These are phyloP conservation scores for Aethionema arabicum DNA, from an alignment of 345 rosid genomes.

Conservation along the genomic window DNA sequence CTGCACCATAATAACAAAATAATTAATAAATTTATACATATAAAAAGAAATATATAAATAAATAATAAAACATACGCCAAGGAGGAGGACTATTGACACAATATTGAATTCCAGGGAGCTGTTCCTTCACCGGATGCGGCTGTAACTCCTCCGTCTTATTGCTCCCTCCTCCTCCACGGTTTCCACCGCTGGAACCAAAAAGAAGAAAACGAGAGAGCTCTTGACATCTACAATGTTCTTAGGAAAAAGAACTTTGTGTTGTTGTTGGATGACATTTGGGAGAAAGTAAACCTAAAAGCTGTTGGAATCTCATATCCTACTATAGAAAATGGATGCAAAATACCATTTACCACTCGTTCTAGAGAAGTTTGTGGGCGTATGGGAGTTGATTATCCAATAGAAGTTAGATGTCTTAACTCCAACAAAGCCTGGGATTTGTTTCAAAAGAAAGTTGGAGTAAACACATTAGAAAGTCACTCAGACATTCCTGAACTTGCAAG, in stretches of 20 bases:
- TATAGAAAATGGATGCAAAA: neutral
- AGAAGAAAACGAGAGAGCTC: neutral
- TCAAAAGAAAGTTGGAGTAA: neutral
- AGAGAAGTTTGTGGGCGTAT: neutral
- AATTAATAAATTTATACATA: neutral
- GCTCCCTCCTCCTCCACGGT: slow-evolving; percentile 24
- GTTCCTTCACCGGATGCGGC: slow-evolving; percentile 65
- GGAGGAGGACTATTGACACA: slow-evolving; percentile 78
- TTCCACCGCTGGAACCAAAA: slow-evolving; percentile 10
- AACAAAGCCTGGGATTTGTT: neutral
- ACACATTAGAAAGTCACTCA: neutral
- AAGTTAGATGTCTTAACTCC: neutral
- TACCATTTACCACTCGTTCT: neutral
- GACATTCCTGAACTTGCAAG: slow-evolving; percentile 17
- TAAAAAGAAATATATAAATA: neutral
- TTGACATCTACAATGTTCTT: neutral
- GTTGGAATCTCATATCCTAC: neutral
- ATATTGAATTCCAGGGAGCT: slow-evolving; percentile 61
- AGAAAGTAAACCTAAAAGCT: too few relatives aligned
- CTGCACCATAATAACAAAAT: slow-evolving; percentile 40
- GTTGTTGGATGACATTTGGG: neutral
- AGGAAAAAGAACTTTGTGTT: neutral
- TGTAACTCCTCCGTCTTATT: slow-evolving; percentile 45
- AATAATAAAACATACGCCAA: slow-evolving; percentile 49
- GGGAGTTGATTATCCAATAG: neutral